These are phyloP conservation scores for Brettanomyces anomalus DNA, from an alignment of 805 yeast genomes.

Conservation along the genomic window DNA sequence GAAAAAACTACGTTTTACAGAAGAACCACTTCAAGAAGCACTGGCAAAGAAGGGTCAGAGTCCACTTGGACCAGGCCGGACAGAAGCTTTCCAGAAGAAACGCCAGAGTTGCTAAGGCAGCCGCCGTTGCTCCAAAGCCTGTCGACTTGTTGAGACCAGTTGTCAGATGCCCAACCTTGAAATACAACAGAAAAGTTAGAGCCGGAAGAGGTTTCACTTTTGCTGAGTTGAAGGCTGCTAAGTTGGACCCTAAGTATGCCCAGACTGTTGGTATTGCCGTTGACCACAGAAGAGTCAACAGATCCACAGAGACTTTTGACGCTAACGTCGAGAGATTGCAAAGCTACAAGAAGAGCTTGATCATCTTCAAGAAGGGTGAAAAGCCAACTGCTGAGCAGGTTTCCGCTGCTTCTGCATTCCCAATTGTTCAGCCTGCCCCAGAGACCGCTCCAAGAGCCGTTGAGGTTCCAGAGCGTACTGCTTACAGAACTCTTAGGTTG, in stretches of 20 bases:
- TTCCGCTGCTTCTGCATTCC: conserved; percentile 72
- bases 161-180: conserved; percentile 97
- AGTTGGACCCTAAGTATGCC: conserved; percentile 88
- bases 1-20: conserved; percentile 97
- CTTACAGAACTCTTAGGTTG: conserved; percentile 90
- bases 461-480: conserved; percentile 57
- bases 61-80: conserved; percentile 99
- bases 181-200: conserved; percentile 99
- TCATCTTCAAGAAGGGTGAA: conserved; percentile 88
- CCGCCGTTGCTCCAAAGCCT: conserved; percentile 95
- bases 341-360: conserved; percentile 93
- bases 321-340: conserved; percentile 91
- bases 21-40: conserved; percentile 99
- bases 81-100: conserved; percentile 96
- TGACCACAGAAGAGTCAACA: conserved; percentile 99
- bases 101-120: conserved; percentile 91
- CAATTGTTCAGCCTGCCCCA: conserved; percentile 70
- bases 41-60: conserved; percentile 99
- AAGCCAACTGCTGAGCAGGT: conserved; percentile 76
- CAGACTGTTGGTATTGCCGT: conserved; percentile 98
- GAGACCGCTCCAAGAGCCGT: conserved; percentile 87
- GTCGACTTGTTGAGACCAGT: conserved; percentile 93
- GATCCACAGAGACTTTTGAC: conserved; percentile 90
- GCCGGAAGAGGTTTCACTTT: conserved; percentile 99
- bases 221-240: conserved; percentile 97